Evolutionary conservation across 2,329 filamentous ascomycete genomes (phyloP).

Genomic region (Aspergillus transmontanensis): DNA sequence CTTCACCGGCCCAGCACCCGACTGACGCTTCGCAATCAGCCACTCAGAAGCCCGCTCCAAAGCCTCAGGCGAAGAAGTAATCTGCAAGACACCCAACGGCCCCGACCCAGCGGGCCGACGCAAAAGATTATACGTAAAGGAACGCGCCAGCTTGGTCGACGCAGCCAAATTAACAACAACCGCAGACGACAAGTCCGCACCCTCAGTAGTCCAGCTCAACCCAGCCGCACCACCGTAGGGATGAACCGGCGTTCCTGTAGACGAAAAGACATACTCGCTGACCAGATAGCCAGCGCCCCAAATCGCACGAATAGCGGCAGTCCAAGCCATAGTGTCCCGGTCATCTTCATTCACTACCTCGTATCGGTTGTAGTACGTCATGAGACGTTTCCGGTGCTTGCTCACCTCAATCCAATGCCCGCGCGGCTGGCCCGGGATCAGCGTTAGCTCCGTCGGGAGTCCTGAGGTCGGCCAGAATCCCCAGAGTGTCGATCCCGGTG

Average conservation of each 20-base stretch:
- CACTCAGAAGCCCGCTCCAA: background rate
- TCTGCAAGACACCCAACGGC: conserved; percentile 14
- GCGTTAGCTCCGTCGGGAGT: conserved; percentile 32
- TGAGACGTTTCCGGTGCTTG: conserved; percentile 38
- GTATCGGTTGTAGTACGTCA: conserved; percentile 52
- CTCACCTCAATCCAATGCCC: conserved; percentile 42
- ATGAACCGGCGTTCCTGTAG: conserved; percentile 9
- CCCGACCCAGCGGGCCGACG: conserved; percentile 1
- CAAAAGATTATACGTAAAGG: conserved; percentile 16
- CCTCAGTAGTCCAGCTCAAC: conserved; percentile 29
- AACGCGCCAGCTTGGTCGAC: conserved; percentile 30
- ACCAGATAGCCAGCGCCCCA: conserved; percentile 35
- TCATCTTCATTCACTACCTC: conserved; percentile 15
- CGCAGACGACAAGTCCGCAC: conserved; percentile 39
- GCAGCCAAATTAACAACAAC: conserved; percentile 34
- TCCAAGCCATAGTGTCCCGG: conserved; percentile 19
- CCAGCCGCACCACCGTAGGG: conserved; percentile 19
- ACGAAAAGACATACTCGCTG: conserved; percentile 33
- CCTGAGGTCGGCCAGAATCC: conserved; percentile 50
- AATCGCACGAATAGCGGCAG: conserved; percentile 28
- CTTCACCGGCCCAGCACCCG: background rate
- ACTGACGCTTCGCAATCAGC: background rate
- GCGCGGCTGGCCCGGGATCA: conserved; percentile 26
- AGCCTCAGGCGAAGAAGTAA: conserved; percentile 11
- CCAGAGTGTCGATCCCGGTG: conserved; percentile 39